phyloP scores from a whole-genome alignment of 257 asterid species.

The Paulownia fortunei region DNA sequence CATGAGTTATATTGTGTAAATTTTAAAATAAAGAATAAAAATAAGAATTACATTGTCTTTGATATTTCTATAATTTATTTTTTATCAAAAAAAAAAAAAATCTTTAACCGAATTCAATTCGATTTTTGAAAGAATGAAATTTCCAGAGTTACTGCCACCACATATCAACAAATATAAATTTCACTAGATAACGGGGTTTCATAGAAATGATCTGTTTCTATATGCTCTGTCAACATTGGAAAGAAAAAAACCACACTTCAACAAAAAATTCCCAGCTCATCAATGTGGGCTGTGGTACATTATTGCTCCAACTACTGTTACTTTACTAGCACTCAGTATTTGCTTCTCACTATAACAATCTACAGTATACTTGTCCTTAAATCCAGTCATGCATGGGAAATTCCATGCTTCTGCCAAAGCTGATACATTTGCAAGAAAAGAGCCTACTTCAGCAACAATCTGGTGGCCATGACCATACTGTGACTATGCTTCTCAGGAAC shows the following conservation, averaged over 20 bases:
- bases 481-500: constrained; percentile 24
- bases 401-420: constrained; percentile 1
- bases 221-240: neutral
- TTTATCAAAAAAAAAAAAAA: too few species aligned
- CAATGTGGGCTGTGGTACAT: constrained; percentile 6
- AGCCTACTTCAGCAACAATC: constrained; percentile 2
- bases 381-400: neutral
- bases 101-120: too few species aligned
- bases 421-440: constrained; percentile 6
- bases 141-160: too few species aligned
- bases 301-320: constrained; percentile 11
- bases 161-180: neutral
- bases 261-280: neutral
- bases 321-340: neutral
- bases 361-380: constrained; percentile 12
- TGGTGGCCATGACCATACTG: neutral
- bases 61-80: too few species aligned
- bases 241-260: neutral
- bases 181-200: neutral
- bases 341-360: constrained; percentile 7
- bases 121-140: neutral
- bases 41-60: too few species aligned
- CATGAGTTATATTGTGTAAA: too few species aligned
- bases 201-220: neutral
- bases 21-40: too few species aligned